Percentiles rank a stretch among this genome's conserved stretches.
These are phyloP conservation scores for Nothopassalora personata DNA, from an alignment of 2,329 filamentous ascomycete genomes.

Conservation along the genomic window DNA sequence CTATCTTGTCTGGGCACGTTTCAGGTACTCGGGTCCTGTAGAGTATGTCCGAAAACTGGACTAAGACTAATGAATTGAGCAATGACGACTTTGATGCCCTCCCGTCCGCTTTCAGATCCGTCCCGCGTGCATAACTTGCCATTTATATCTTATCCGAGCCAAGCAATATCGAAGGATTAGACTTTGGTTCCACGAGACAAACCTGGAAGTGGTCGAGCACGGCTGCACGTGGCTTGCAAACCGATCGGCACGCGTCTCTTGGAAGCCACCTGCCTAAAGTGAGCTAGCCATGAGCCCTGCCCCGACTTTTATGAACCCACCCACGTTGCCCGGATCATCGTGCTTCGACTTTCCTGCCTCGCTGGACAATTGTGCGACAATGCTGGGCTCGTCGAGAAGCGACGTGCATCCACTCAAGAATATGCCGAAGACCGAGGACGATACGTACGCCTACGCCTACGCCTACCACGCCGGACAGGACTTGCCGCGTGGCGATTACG, in stretches of 20 bases:
- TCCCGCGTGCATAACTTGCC: background rate
- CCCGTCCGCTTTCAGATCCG: background rate
- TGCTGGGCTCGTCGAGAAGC: conserved; percentile 2
- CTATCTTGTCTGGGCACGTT: conserved; percentile 16
- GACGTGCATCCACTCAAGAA: background rate
- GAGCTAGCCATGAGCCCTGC: background rate
- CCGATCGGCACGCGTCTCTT: background rate
- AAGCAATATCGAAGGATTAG: background rate
- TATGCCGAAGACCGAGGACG: conserved; percentile 6
- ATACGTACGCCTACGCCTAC: background rate
- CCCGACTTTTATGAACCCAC: background rate
- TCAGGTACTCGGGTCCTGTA: conserved; percentile 18
- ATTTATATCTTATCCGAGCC: background rate
- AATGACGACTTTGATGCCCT: background rate
- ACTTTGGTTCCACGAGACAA: background rate
- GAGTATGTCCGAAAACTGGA: conserved; percentile 19
- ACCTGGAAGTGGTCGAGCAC: background rate
- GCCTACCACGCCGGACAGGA: background rate
- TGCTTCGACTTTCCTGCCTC: background rate
- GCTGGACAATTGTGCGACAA: background rate
- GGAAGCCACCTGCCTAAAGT: background rate
- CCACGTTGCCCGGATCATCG: background rate
- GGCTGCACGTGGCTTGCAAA: background rate
- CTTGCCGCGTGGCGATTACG: conserved; percentile 2
- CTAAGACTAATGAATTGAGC: background rate